phyloP scores from a whole-genome alignment of 495 filamentous ascomycete genomes.

The Neurospora sp. region DNA sequence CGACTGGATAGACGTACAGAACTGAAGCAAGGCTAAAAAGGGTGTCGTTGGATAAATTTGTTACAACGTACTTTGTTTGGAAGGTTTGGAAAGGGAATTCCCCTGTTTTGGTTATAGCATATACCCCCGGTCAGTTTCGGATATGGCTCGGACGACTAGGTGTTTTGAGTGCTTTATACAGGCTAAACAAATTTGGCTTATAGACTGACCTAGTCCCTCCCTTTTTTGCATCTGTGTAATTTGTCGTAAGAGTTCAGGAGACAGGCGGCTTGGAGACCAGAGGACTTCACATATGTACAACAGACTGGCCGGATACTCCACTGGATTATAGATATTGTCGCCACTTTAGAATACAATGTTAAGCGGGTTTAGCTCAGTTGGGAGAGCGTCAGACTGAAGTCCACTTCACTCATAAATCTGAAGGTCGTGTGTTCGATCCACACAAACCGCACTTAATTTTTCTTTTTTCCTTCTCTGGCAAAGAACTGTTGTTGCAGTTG shows the following conservation, averaged over 20 bases:
- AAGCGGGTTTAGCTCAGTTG: neutral
- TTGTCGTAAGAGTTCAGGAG: neutral
- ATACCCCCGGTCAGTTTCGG: neutral
- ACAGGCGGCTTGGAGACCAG: neutral
- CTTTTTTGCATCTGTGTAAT: neutral
- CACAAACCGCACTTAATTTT: neutral
- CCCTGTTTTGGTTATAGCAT: neutral
- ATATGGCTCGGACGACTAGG: neutral
- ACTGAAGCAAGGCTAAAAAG: neutral
- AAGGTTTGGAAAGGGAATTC: neutral
- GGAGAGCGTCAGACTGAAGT: neutral
- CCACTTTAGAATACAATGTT: neutral
- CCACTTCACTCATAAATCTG: too few relatives aligned
- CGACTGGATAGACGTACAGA: neutral
- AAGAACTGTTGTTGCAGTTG: neutral
- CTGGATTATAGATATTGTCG: neutral
- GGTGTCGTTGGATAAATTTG: neutral
- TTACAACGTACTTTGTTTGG: neutral
- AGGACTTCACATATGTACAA: neutral
- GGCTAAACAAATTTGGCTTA: neutral
- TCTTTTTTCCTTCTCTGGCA: neutral
- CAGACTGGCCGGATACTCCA: neutral
- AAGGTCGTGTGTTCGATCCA: too few relatives aligned
- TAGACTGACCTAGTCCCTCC: neutral
- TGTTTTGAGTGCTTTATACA: neutral